Conservation (phyloP, 2,329 filamentous ascomycete species). For the Ceratocystis smalleyi region DNA sequence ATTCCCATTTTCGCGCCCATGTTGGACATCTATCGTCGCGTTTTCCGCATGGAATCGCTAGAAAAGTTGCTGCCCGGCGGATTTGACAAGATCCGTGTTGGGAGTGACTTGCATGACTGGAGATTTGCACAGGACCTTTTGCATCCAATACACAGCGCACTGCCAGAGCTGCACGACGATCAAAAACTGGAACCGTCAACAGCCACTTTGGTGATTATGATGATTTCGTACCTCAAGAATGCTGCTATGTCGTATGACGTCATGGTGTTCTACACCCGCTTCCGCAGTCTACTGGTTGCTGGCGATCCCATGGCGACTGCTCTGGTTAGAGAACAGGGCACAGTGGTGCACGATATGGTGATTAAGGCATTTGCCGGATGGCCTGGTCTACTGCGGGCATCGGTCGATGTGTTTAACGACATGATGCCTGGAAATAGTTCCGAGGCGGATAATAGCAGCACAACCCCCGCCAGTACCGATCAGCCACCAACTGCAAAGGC, state of each 20-base stretch:
- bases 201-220: slow-evolving; percentile 32
- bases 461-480: no score
- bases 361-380: slow-evolving; percentile 34
- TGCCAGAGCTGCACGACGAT: slow-evolving; percentile 1
- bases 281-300: slow-evolving; percentile 29
- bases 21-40: slow-evolving; percentile 34
- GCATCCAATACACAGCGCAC: slow-evolving; percentile 6
- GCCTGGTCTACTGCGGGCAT: slow-evolving; percentile 27
- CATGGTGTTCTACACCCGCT: slow-evolving; percentile 32
- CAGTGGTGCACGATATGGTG: slow-evolving; percentile 35
- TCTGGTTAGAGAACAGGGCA: slow-evolving; percentile 28
- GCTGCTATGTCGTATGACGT: slow-evolving; percentile 28
- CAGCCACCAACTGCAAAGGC: background rate
- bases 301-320: slow-evolving; percentile 24
- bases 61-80: slow-evolving; percentile 24
- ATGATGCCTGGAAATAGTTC: slow-evolving; percentile 31
- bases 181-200: slow-evolving; percentile 25
- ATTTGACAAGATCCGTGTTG: slow-evolving; percentile 15
- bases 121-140: slow-evolving; percentile 16
- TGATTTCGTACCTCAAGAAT: slow-evolving; percentile 31
- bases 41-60: slow-evolving; percentile 33
- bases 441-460: no score
- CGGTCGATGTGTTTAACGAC: slow-evolving; percentile 34
- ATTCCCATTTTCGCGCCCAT: slow-evolving; percentile 32
- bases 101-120: slow-evolving; percentile 10